These are phyloP conservation scores for Yamadazyma triangularis DNA, from an alignment of 1,139 yeast species.

Conservation along the genomic window DNA sequence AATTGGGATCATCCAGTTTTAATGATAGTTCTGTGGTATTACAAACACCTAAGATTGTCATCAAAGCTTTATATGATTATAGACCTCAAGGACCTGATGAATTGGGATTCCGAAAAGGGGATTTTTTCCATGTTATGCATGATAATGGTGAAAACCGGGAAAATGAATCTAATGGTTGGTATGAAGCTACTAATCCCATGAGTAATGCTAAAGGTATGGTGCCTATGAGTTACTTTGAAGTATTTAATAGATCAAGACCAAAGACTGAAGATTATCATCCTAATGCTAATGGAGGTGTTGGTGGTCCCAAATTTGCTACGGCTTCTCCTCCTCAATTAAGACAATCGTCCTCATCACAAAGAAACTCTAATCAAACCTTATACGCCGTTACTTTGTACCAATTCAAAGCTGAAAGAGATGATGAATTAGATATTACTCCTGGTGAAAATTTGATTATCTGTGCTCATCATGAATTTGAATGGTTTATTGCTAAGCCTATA, in stretches of 20 bases:
- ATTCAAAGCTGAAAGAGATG: conserved; percentile 83
- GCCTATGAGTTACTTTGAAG: conserved; percentile 80
- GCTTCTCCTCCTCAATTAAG: conserved; percentile 4
- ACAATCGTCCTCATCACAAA: conserved; percentile 6
- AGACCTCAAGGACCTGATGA: conserved; percentile 81
- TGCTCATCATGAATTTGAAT: conserved; percentile 93
- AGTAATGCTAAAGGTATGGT: conserved; percentile 78
- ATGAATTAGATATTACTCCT: conserved; percentile 76
- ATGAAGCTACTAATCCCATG: conserved; percentile 85
- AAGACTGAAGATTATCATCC: conserved; percentile 8
- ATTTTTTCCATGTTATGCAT: conserved; percentile 77
- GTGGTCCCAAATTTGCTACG: conserved; percentile 5
- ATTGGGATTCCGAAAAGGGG: conserved; percentile 73
- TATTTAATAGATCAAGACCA: conserved; percentile 58
- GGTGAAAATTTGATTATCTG: conserved; percentile 91
- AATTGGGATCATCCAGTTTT: conserved; percentile 21
- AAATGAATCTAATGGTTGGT: conserved; percentile 58
- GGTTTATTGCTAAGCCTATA: conserved; percentile 97
- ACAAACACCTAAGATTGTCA: conserved; percentile 70
- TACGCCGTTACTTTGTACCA: conserved; percentile 61
- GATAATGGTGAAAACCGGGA: conserved; percentile 34
- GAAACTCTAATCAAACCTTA: conserved; percentile 30
- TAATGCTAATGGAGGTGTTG: not conserved
- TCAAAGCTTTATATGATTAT: conserved; percentile 77
- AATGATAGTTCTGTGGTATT: conserved; percentile 17